A percentile compares a stretch with the other conserved stretches of the same genome.
phyloP scores from a whole-genome alignment of 768 basidiomycete genomes.

The Boletus sp. region DNA sequence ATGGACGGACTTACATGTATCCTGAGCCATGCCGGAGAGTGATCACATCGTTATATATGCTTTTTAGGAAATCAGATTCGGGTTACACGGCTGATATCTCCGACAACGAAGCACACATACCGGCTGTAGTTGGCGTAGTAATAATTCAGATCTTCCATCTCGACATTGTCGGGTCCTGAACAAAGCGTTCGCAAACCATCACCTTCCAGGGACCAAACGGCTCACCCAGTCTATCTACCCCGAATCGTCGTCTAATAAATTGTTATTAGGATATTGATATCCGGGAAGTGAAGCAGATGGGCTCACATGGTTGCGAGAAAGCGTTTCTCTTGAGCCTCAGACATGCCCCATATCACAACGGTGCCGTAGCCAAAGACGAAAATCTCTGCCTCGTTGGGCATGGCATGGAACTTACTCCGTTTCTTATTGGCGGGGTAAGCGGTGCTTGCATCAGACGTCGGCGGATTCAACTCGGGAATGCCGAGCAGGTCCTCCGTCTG shows the following conservation, averaged over 20 bases:
- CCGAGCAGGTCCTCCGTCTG: constrained; percentile 72
- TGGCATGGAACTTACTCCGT: constrained; percentile 65
- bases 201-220: constrained; percentile 1
- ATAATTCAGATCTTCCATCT: constrained; percentile 96
- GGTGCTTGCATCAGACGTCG: constrained; percentile 29
- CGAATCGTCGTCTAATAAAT: constrained; percentile 79
- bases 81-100: constrained; percentile 22
- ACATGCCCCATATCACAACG: constrained; percentile 98
- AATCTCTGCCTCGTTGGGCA: constrained; percentile 76
- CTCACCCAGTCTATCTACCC: constrained; percentile 81
- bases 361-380: constrained; percentile 94
- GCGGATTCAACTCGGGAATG: constrained; percentile 58
- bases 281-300: neutral
- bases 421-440: constrained; percentile 43
- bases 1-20: constrained; percentile 70
- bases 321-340: constrained; percentile 85
- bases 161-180: constrained; percentile 82
- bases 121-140: constrained; percentile 97
- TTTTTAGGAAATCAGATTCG: constrained; percentile 30
- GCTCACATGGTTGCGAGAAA: constrained; percentile 89
- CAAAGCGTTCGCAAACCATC: constrained; percentile 2
- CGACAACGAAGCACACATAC: constrained; percentile 39
- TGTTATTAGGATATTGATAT: neutral
- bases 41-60: constrained; percentile 98
- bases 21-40: constrained; percentile 91